Conservation (phyloP, 169 alveolate species). For the Amoebophrya sp. region DNA sequence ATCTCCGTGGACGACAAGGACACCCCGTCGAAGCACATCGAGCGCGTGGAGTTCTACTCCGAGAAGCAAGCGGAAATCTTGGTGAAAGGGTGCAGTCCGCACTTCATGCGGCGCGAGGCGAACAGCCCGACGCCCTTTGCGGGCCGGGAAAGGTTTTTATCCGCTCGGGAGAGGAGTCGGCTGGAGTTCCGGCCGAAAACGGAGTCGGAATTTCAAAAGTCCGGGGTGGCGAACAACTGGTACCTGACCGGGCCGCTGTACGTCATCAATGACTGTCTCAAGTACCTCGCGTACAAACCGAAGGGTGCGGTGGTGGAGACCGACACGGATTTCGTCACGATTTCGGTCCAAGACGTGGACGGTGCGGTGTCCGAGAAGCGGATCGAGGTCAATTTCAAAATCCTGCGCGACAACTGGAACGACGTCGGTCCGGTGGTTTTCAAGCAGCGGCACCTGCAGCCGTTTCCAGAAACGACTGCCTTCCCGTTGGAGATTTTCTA, state of each 20-base stretch:
- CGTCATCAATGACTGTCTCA: neutral
- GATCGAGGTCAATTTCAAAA: neutral
- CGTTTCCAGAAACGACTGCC: neutral
- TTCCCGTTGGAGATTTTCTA: neutral
- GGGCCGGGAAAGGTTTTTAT: neutral
- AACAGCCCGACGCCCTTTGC: neutral
- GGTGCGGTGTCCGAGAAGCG: neutral
- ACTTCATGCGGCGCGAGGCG: neutral
- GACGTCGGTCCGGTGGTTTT: neutral
- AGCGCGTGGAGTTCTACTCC: neutral
- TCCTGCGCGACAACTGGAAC: neutral
- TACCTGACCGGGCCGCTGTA: neutral
- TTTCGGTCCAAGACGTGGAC: neutral
- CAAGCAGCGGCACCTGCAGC: neutral
- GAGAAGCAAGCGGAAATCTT: neutral
- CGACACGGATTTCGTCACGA: neutral
- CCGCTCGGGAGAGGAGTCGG: neutral
- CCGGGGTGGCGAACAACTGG: neutral
- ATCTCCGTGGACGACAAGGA: neutral
- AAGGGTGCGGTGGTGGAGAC: neutral
- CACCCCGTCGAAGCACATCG: neutral
- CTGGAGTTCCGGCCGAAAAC: neutral
- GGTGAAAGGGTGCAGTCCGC: neutral
- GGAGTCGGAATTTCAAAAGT: neutral
- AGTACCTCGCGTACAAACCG: neutral